A percentile compares a stretch with the other conserved stretches of the same genome.
Evolutionary conservation across 805 yeast species (phyloP).

Genomic region (Candida gorgasii): DNA sequence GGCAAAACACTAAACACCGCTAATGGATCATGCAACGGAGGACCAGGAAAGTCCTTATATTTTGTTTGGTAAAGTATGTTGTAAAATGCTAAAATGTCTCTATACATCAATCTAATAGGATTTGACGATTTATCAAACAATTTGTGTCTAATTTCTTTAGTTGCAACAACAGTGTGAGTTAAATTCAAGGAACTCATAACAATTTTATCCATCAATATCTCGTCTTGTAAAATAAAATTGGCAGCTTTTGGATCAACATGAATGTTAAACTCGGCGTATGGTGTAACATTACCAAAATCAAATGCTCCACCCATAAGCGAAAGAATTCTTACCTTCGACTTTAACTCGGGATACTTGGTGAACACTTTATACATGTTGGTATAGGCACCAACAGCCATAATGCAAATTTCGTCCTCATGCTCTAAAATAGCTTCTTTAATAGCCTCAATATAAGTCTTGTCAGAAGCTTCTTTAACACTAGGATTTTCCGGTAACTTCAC

Average conservation of each 20-base stretch:
- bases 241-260: slow-evolving; percentile 80
- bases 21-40: slow-evolving; percentile 81
- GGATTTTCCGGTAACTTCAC: slow-evolving; percentile 58
- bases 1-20: slow-evolving; percentile 63
- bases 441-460: slow-evolving; percentile 35
- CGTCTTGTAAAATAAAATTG: slow-evolving; percentile 50
- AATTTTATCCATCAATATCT: slow-evolving; percentile 46
- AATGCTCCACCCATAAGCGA: slow-evolving; percentile 79
- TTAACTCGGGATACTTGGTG: slow-evolving; percentile 53
- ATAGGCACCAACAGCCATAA: slow-evolving; percentile 76
- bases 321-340: slow-evolving; percentile 48
- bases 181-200: slow-evolving; percentile 66
- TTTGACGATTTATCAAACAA: slow-evolving; percentile 22
- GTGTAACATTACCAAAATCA: slow-evolving; percentile 50
- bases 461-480: slow-evolving; percentile 21
- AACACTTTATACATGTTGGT: slow-evolving; percentile 69
- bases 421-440: slow-evolving; percentile 41
- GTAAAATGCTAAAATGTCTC: slow-evolving; percentile 25
- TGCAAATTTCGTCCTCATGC: slow-evolving; percentile 50
- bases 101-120: slow-evolving; percentile 44
- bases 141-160: slow-evolving; percentile 20
- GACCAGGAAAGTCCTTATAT: slow-evolving; percentile 43
- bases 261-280: slow-evolving; percentile 72
- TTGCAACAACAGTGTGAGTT: slow-evolving; percentile 65
- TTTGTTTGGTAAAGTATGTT: slow-evolving; percentile 15